Conservation (phyloP, 352 stramenopile species). For the Peronosclerospora sorghi region DNA sequence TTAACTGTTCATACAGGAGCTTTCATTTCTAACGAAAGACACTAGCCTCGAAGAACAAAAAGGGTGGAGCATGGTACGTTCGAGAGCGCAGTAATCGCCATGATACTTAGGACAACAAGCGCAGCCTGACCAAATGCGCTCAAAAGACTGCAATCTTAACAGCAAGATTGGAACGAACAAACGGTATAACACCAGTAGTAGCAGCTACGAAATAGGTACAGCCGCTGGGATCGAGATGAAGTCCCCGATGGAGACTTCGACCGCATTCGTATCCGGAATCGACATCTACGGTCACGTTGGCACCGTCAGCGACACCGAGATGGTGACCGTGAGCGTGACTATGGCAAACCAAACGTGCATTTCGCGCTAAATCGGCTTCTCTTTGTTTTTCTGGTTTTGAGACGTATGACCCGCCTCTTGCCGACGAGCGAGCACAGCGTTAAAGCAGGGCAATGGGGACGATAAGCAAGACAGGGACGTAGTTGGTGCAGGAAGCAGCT, state of each 20-base stretch:
- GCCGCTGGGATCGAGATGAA: slow-evolving; percentile 7
- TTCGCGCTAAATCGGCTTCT: slow-evolving; percentile 22
- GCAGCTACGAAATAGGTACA: slow-evolving; percentile 8
- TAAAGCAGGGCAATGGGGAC: slow-evolving; percentile 29
- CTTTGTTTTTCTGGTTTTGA: slow-evolving; percentile 71
- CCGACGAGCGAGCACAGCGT: slow-evolving; percentile 42
- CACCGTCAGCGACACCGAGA: slow-evolving; percentile 18
- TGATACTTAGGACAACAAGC: slow-evolving; percentile 12
- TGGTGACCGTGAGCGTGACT: slow-evolving; percentile 26
- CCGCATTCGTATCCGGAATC: slow-evolving; percentile 19
- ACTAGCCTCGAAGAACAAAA: too few relatives aligned
- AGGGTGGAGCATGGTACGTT: slow-evolving; percentile 30
- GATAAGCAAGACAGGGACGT: slow-evolving; percentile 28
- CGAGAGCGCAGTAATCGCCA: slow-evolving; percentile 17
- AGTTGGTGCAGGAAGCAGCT: slow-evolving; percentile 38
- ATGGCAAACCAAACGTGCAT: slow-evolving; percentile 17
- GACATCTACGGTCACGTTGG: slow-evolving; percentile 10
- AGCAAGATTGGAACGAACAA: slow-evolving; percentile 19
- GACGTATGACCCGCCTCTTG: slow-evolving; percentile 71
- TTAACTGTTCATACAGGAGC: slow-evolving; percentile 8
- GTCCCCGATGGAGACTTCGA: slow-evolving; percentile 26
- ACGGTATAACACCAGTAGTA: slow-evolving; percentile 21
- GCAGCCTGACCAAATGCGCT: slow-evolving; percentile 15
- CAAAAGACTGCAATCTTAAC: slow-evolving; percentile 21
- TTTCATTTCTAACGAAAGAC: slow-evolving; percentile 15